Evolutionary conservation across 2,329 filamentous ascomycete genomes (phyloP), one percentile per base, ranked within the genome.

Genomic region (Sclerotiophoma versabilis): DNA sequence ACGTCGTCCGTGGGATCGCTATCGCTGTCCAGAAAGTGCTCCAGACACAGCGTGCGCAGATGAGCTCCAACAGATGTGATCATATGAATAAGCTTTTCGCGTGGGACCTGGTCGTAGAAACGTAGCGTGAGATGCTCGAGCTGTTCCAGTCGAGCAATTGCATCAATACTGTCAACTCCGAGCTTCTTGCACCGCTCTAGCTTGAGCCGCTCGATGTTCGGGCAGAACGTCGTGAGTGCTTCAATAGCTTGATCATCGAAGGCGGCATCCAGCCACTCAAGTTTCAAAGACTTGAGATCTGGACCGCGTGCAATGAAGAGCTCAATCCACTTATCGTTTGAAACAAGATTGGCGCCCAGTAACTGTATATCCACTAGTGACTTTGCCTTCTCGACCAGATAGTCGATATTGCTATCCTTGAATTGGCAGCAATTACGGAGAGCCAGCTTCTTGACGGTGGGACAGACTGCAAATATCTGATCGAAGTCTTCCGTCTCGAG

Each of bases 361-460:
- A 98, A 81, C 59, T 92, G 90, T 36, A 98, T 80, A 50, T 86
- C 82, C 55, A 87, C 84, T n/a, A 97, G 79, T 8, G 83, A 76
- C 43, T 86, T 83, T 43, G 89, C 83, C 41, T 91, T 89, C 49
- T 87, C 86, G 17, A 91, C 80, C 67, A 97, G 84, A 72, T 93
- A 96, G 46, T 91, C 85, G 74, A 97, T 83, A 34, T 92, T 89
- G 32, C 82, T 81, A 66, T 97, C 90, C 75, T 96, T 96, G 80
- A 97, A 89, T 69, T 96, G 93, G 43, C 95, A 90, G n/a, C 88
- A 91, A 66, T 93, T 93, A 42, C 89, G 87, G 10, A 96, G 78
- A 60, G 92, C 89, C 51, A 97, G 81, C 36, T 83, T 83, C 64
- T 85, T 85, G 48, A 96, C 78, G 5, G 81, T 81, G 0, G 90